Evolutionary conservation across 148 eudicot genomes (phyloP).

Genomic region (Salicornia ramosissima): DNA sequence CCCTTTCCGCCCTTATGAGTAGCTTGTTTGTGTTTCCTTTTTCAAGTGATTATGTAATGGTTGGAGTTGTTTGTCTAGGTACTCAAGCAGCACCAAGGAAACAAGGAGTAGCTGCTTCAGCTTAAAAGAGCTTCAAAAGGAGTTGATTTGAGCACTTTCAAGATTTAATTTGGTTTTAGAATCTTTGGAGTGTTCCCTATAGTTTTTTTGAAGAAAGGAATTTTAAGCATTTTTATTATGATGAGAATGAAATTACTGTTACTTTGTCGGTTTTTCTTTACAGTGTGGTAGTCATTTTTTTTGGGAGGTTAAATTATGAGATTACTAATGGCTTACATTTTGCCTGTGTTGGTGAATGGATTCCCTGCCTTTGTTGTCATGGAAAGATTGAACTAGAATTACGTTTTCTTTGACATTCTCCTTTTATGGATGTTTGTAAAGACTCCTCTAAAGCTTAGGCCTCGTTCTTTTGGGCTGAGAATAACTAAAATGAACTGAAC

Average conservation of each 20-base stretch:
- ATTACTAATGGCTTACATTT: conserved; percentile 7
- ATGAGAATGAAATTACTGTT: conserved; percentile 7
- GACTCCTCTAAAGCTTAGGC: too few relatives aligned
- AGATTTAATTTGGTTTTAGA: background rate
- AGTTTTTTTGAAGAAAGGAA: background rate
- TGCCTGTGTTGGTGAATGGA: background rate
- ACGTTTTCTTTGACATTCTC: too few relatives aligned
- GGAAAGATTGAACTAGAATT: background rate
- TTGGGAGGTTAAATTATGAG: conserved; percentile 17
- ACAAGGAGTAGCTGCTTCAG: conserved; percentile 54
- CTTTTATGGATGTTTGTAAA: too few relatives aligned
- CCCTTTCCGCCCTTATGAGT: background rate
- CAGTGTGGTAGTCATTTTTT: background rate
- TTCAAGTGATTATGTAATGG: background rate
- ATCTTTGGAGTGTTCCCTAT: conserved; percentile 10
- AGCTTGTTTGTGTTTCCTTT: background rate
- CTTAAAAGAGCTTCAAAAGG: conserved; percentile 24
- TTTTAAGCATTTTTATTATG: conserved; percentile 11
- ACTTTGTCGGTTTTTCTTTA: background rate
- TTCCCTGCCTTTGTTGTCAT: background rate
- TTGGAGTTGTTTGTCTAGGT: conserved; percentile 31
- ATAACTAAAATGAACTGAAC: too few relatives aligned
- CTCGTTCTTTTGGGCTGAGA: too few relatives aligned
- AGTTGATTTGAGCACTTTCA: conserved; percentile 10
- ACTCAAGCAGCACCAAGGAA: conserved; percentile 88